These are phyloP conservation scores for Waltergamsia citrina DNA, from an alignment of 2,329 filamentous ascomycete species.

Conservation along the genomic window DNA sequence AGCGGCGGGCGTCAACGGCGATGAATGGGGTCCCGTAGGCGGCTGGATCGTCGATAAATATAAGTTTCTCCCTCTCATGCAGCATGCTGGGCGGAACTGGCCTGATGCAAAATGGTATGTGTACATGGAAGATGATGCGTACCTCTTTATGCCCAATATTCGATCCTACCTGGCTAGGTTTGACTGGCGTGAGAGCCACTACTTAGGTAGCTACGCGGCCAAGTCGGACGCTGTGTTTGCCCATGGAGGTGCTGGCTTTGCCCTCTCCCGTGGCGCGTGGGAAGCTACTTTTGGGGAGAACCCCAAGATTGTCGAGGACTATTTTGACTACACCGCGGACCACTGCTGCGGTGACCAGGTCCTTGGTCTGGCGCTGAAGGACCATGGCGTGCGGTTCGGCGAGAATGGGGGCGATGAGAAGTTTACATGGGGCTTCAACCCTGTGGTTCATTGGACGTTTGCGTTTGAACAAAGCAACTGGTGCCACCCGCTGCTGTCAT, in stretches of 20 bases:
- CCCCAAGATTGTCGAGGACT: conserved; percentile 9
- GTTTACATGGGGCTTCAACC: conserved; percentile 15
- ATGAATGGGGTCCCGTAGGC: conserved; percentile 12
- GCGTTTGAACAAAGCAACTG: conserved; percentile 12
- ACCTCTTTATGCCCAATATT: conserved; percentile 12
- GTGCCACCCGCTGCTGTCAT: conserved; percentile 13
- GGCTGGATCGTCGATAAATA: conserved; percentile 17
- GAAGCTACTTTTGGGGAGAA: conserved; percentile 11
- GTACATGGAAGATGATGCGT: conserved; percentile 15
- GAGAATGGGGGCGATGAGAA: conserved; percentile 14
- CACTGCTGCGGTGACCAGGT: conserved; percentile 16
- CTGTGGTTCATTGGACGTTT: conserved; percentile 13
- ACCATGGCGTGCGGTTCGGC: conserved; percentile 12
- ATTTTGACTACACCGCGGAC: conserved; percentile 11
- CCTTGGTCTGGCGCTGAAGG: conserved; percentile 9
- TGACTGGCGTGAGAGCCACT: conserved; percentile 11
- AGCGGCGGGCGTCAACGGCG: conserved; percentile 10
- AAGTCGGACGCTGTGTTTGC: conserved; percentile 13
- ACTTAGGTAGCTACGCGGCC: conserved; percentile 13
- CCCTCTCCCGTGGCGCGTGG: conserved; percentile 13
- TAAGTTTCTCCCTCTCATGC: conserved; percentile 14
- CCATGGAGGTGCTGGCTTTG: conserved; percentile 14
- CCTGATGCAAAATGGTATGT: conserved; percentile 14
- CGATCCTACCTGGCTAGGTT: conserved; percentile 9
- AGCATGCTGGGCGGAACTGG: conserved; percentile 13